Evolutionary conservation across 345 rosid species (phyloP), one percentile per base, ranked within the genome.

Genomic region (Angophora floribunda): DNA sequence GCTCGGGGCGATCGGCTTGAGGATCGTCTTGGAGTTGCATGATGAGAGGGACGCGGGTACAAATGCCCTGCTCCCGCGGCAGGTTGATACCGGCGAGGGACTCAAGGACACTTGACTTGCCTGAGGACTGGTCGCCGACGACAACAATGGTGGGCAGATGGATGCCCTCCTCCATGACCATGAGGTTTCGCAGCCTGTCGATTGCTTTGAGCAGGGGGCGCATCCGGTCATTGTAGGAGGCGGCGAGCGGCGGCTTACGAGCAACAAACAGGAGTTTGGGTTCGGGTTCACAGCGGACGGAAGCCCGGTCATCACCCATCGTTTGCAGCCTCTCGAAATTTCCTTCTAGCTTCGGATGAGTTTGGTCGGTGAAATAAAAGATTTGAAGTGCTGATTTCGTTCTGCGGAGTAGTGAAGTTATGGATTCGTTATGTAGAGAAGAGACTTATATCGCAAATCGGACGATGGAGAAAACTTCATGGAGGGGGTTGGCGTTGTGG

Each of bases 121-220:
- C 95, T 0, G 94, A 94, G 5, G 93, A 93, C 85, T 95, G 95
- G 87, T 93, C 97, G 4, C 95, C 95, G 2, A 92, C 94, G 1
- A 95, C 95, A 7, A 95, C 95, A n/a, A 93, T 93, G 51, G 95
- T 93, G 3, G 96, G 95, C 9, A 93, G 94, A 78, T 92, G 93
- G 3, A 95, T 95, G 30, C 94, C 96, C 89, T 94, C 93, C 78
- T 79, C 87, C 89, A 87, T 91, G 6, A 95, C 92, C 87, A 59
- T 87, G 6, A 93, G 90, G 89, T 86, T 90, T 59, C 96, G 89
- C 10, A 95, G 85, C 92, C 36, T 90, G 89, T 95, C 95, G 1
- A 94, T 90, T 1, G 91, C 93, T n/a, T 95, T 95, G 15, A 95
- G 96, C 41, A 93, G 59, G 78, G 95, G 95, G 5, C 95, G 88